Evolutionary conservation across 768 basidiomycete genomes (phyloP).

Genomic region (Guyanaporus albipodus): DNA sequence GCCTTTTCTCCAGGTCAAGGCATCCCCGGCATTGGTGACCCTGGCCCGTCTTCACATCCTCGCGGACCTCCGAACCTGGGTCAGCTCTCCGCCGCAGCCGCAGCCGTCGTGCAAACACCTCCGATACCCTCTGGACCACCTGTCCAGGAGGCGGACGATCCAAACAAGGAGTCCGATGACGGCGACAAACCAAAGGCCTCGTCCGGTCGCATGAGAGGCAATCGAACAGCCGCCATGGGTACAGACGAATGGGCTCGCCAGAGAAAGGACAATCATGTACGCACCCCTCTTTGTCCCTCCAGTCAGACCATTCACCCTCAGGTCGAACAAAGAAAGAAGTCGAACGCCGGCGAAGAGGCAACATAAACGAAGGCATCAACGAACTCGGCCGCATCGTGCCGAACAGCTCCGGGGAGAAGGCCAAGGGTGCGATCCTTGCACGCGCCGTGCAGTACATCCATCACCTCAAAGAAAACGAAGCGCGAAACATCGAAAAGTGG

Average conservation of each 20-base stretch:
- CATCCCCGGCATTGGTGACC: constrained; percentile 55
- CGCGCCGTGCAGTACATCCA: constrained; percentile 91
- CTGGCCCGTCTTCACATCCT: constrained; percentile 70
- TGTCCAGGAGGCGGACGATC: constrained; percentile 18
- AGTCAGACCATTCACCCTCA: neutral
- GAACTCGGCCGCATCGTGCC: constrained; percentile 87
- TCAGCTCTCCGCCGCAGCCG: constrained; percentile 46
- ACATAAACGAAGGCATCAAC: constrained; percentile 96
- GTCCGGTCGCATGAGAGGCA: constrained; percentile 44
- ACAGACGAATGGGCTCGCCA: constrained; percentile 77
- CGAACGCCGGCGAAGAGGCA: constrained; percentile 88
- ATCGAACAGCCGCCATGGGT: constrained; percentile 59
- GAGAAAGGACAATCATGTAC: constrained; percentile 78
- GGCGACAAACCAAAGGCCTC: constrained; percentile 23
- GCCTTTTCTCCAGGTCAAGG: constrained; percentile 31
- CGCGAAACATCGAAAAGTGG: constrained; percentile 90
- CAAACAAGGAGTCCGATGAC: constrained; percentile 28
- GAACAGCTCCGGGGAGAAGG: constrained; percentile 80
- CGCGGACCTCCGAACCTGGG: constrained; percentile 63
- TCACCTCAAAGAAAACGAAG: constrained; percentile 87
- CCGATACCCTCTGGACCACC: constrained; percentile 16
- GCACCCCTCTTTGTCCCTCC: constrained; percentile 21
- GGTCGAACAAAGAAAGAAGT: constrained; percentile 83
- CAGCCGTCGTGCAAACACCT: constrained; percentile 44
- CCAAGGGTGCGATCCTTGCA: constrained; percentile 84